Evolutionary conservation across 2,329 filamentous ascomycete genomes (phyloP).

Genomic region (Aspergillus sp.): DNA sequence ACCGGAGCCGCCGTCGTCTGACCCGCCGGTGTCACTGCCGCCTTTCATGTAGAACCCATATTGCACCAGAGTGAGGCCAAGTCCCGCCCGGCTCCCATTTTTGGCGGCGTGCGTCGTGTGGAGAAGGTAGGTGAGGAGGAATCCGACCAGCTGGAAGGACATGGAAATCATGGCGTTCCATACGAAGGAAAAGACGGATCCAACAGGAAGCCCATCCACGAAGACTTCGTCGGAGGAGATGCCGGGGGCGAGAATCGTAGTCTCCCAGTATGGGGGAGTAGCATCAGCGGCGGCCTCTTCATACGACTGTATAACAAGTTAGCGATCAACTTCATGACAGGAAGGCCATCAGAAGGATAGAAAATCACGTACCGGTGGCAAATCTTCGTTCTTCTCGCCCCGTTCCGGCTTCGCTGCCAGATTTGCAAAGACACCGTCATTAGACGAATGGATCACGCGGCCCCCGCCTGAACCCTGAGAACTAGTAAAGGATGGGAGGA

Average conservation of each 20-base stretch:
- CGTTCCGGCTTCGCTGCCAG: constrained; percentile 84
- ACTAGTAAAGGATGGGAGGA: constrained; percentile 53
- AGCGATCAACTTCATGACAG: constrained; percentile 8
- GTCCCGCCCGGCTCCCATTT: constrained; percentile 89
- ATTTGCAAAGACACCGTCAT: constrained; percentile 96
- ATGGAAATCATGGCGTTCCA: constrained; percentile 92
- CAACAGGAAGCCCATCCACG: constrained; percentile 90
- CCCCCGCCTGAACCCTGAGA: constrained; percentile 35
- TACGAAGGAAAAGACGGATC: constrained; percentile 75
- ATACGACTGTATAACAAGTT: constrained; percentile 68
- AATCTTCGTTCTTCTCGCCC: constrained; percentile 79
- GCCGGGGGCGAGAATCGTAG: constrained; percentile 91
- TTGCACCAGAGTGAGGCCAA: constrained; percentile 92
- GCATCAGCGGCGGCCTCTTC: constrained; percentile 97
- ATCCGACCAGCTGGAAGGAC: constrained; percentile 95
- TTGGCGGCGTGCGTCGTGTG: constrained; percentile 98
- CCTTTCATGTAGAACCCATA: constrained; percentile 96
- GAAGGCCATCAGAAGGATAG: not conserved
- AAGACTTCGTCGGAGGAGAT: constrained; percentile 93
- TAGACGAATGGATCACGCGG: constrained; percentile 69
- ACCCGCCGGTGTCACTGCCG: constrained; percentile 43
- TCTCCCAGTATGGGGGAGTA: constrained; percentile 98
- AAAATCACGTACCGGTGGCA: constrained; percentile 74
- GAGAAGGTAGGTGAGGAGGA: constrained; percentile 94
- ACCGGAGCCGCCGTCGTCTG: constrained; percentile 38